Percentiles rank a stretch among this genome's conserved stretches.
These are phyloP conservation scores for Aspergillus awamori DNA, from an alignment of 2,329 filamentous ascomycete genomes.

Conservation along the genomic window DNA sequence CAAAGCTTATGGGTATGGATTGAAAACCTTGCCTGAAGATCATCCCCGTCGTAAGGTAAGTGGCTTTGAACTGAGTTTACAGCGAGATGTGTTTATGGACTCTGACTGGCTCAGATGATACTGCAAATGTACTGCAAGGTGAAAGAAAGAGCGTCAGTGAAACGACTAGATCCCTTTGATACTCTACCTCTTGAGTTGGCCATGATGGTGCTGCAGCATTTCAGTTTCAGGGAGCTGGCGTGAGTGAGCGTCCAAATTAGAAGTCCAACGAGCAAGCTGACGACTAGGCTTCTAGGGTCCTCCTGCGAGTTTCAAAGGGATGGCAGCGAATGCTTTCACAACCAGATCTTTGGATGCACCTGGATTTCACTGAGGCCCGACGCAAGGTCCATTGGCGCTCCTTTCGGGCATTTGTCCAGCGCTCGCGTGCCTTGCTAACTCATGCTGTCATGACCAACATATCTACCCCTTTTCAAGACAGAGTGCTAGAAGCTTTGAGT, in stretches of 20 bases:
- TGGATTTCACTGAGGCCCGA: slow-evolving; percentile 55
- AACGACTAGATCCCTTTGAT: slow-evolving; percentile 52
- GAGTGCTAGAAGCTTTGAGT: slow-evolving; percentile 35
- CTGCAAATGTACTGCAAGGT: slow-evolving; percentile 52
- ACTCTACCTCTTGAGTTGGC: slow-evolving; percentile 59
- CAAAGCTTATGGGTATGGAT: slow-evolving; percentile 60
- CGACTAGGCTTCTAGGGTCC: slow-evolving; percentile 35
- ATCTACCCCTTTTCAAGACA: slow-evolving; percentile 27
- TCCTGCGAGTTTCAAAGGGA: slow-evolving; percentile 57
- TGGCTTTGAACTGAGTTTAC: slow-evolving; percentile 11
- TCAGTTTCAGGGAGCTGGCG: slow-evolving; percentile 56
- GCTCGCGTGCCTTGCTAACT: slow-evolving; percentile 38
- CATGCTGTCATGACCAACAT: slow-evolving; percentile 36
- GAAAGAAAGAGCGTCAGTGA: slow-evolving; percentile 31
- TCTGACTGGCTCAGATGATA: slow-evolving; percentile 33
- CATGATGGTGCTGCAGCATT: slow-evolving; percentile 53
- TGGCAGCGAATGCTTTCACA: slow-evolving; percentile 58
- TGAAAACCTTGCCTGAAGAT: slow-evolving; percentile 53
- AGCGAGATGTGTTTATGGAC: background rate
- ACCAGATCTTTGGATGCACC: slow-evolving; percentile 53
- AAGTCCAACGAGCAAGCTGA: background rate
- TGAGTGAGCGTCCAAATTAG: slow-evolving; percentile 28
- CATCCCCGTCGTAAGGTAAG: slow-evolving; percentile 38
- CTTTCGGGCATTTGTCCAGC: slow-evolving; percentile 39
- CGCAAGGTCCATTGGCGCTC: slow-evolving; percentile 45